Percentiles rank a stretch among this genome's conserved stretches.
These are phyloP conservation scores for Rhynchosporium agropyri DNA, from an alignment of 2,329 filamentous ascomycete species.

Conservation along the genomic window DNA sequence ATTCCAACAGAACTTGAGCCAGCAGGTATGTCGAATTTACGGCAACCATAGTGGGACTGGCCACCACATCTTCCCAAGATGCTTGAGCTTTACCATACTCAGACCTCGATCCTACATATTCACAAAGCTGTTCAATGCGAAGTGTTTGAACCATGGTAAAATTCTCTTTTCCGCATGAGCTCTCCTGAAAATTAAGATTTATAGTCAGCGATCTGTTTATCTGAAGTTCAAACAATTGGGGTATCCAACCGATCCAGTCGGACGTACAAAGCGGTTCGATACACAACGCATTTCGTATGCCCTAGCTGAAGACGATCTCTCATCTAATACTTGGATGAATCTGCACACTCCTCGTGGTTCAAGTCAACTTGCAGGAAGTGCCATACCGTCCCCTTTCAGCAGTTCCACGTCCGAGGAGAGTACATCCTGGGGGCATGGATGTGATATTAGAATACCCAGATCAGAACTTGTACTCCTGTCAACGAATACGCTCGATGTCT, in stretches of 20 bases:
- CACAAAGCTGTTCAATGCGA: conserved; percentile 26
- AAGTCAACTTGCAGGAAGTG: background rate
- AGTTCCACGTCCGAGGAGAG: background rate
- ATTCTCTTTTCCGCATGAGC: background rate
- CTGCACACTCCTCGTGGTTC: background rate
- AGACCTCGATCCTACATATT: conserved; percentile 28
- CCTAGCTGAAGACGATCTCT: background rate
- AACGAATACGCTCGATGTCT: background rate
- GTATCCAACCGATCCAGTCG: conserved; percentile 26
- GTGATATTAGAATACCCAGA: background rate
- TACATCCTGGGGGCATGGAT: background rate
- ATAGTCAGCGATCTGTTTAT: conserved; percentile 25
- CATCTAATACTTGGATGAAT: background rate
- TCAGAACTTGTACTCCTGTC: background rate
- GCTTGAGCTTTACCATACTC: conserved; percentile 27
- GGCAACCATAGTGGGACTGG: conserved; percentile 27
- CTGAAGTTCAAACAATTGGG: conserved; percentile 25
- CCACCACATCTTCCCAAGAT: conserved; percentile 23
- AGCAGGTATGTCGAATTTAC: conserved; percentile 14
- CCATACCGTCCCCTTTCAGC: background rate
- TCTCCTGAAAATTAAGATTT: conserved; percentile 13
- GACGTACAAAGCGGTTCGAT: conserved; percentile 23
- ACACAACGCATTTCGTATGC: background rate
- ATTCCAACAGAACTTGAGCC: background rate
- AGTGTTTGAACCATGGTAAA: conserved; percentile 28